Evolutionary conservation across 495 filamentous ascomycete genomes (phyloP), one percentile per base, ranked within the genome.

Genomic region (Pyrenula massariospora): DNA sequence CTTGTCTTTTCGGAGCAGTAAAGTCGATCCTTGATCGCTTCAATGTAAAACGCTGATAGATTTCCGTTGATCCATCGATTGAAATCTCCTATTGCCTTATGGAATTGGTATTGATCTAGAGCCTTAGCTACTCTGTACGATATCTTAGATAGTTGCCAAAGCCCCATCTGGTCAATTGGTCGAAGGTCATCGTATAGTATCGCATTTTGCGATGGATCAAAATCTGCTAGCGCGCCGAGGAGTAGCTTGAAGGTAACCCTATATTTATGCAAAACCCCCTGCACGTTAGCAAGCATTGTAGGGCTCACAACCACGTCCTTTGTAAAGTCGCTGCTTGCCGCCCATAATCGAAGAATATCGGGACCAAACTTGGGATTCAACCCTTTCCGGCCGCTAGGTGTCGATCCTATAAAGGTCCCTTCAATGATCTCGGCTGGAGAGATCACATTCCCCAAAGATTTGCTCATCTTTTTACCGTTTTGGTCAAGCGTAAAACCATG

Each of bases 401-500:
- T 79, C 57, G 76, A 76, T 8, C 8, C 50, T 3, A 87, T 66
- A 2, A 94, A 73, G 10, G 84, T 75, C 31, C 90, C 92, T 48
- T 87, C 79, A 71, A 95, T 91, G 61, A 98, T 90, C 58, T 94
- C 72, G 51, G 83, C 77, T 0, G 93, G 91, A 0, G 81, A 76
- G 55, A 96, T 82, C 50, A 86, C 79, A 64, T 99, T 97, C n/a
- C 94, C 93, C 15, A 95, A 73, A 1, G 89, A 95, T 68, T 99
- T 99, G 67, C 90, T 95, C 93, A 99, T 99, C 66, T 99, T 99
- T 59, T 86, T 88, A 22, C 92, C 92, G 11, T 85, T 70, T 57
- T 87, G 78, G 60, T 97, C 92, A 1, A 99, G 76, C 2, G 88
- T 91, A 63, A 99, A 99, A 0, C 93, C 93, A 66, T 99, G 93